Conservation (phyloP, 306 rosid species). For the Fragaria nilgerrensis region DNA sequence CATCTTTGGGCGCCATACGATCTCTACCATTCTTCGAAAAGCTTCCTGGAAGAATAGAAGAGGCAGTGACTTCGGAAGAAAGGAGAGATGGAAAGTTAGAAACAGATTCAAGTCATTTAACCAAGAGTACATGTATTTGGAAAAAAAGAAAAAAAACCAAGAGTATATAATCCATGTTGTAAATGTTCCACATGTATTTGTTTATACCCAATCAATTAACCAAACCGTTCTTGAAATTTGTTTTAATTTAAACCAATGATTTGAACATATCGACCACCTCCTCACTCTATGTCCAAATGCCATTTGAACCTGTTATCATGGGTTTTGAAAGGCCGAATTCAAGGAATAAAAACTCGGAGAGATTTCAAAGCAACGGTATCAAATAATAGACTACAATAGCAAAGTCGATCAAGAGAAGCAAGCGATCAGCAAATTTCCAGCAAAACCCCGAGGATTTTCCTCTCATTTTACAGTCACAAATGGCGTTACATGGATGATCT, state of each 20-base stretch:
- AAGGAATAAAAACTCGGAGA: background rate
- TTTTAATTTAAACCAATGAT: background rate
- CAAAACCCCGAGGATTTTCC: background rate
- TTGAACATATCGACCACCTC: background rate
- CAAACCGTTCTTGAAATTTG: background rate
- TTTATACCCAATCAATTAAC: background rate
- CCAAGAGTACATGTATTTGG: too few species aligned
- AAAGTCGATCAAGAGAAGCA: background rate
- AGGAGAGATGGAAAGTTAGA: background rate
- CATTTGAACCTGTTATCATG: background rate
- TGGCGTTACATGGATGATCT: background rate
- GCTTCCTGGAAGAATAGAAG: constrained; percentile 49
- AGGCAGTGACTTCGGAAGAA: background rate
- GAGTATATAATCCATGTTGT: background rate
- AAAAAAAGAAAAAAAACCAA: background rate
- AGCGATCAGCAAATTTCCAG: background rate
- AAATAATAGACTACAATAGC: background rate
- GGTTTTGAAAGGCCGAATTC: background rate
- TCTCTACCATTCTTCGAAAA: constrained; percentile 52
- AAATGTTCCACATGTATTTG: background rate
- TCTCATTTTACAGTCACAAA: background rate
- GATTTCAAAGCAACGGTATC: background rate
- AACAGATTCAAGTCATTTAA: background rate
- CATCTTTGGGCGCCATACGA: constrained; percentile 69
- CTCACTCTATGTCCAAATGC: background rate